These are phyloP conservation scores for Colletotrichum sp. DNA, from an alignment of 2,329 filamentous ascomycete species.

Conservation along the genomic window DNA sequence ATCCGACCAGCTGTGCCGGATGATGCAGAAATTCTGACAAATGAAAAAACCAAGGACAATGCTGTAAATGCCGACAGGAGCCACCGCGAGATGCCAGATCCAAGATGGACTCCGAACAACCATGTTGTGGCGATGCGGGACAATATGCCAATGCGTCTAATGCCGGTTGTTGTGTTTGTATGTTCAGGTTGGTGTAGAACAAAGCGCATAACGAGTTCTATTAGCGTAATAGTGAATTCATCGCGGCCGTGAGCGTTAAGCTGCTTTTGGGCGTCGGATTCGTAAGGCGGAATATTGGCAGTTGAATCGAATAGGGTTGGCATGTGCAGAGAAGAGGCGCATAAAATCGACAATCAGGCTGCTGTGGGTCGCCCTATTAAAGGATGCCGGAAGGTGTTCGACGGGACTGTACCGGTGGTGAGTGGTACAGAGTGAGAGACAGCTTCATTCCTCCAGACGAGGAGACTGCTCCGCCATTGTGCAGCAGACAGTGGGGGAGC, in stretches of 20 bases:
- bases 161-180: conserved; percentile 20
- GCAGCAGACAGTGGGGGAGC: conserved; percentile 28
- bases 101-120: conserved; percentile 28
- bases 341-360: conserved; percentile 20
- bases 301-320: conserved; percentile 20
- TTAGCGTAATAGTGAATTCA: conserved; percentile 16
- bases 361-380: conserved; percentile 24
- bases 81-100: conserved; percentile 27
- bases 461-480: conserved; percentile 25
- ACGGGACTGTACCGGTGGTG: neutral
- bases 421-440: neutral
- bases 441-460: conserved; percentile 4
- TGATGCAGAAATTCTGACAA: conserved; percentile 19
- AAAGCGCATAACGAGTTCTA: conserved; percentile 20
- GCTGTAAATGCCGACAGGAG: conserved; percentile 22
- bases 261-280: conserved; percentile 9
- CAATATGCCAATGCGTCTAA: conserved; percentile 32
- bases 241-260: conserved; percentile 18
- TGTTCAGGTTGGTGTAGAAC: conserved; percentile 16
- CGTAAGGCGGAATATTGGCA: conserved; percentile 14
- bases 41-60: conserved; percentile 21
- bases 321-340: conserved; percentile 22
- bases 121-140: conserved; percentile 25
- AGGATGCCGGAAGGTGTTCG: neutral
- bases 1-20: neutral